Base-by-base conservation (phyloP, 805 yeast genomes). In the Ogataea pini region DNA sequence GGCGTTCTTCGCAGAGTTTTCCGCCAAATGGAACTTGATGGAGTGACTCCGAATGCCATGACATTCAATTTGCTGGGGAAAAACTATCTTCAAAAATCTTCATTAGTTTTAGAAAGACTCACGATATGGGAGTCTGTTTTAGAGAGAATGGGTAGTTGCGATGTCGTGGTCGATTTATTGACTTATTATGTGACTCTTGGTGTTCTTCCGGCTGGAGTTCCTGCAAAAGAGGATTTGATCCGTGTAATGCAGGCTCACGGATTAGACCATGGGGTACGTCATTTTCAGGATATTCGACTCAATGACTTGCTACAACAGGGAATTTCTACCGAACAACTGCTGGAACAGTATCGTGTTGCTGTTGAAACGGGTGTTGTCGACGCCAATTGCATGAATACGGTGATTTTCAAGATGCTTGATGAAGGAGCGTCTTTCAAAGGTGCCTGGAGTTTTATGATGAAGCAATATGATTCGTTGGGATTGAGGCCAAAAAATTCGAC, bases 1-100 rank as follows among this genome's bases (percentile, higher is more conserved):
- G 71, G 72, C 0, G 63, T 72, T 2, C 68, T 76, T 50, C 62
- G 72, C 37, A 72, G 70, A 42, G 55, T 72, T 3, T 60, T 74
- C 32, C 61, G 64, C 1, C 75, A 74, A 52, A 72, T 77, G 76
- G 52, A 49, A 31, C 32, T 42, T 4, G 47, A 51, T 18, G 31
- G 48, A 7, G 16, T 49, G 13, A 14, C 32, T 8, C 62, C 65
- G 3, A 53, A 50, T 33, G 58, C 58, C 7, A 49, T 46, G 47
- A 57, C 56, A 2, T 60, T 49, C 51, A 60, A 62, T 31, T 39
- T 56, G 14, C 41, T 62, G n/a, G 62, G 50, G 0, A 57, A 54
- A 40, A 60, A 57, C 40, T 55, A 55, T 32, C 19, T 61, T 3
- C 17, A 36, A 3, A 45, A 46, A 9, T 44, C 57, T 3, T 42